Evolutionary conservation across 2,329 filamentous ascomycete genomes (phyloP).

Genomic region (Lasiodiplodia sp.): DNA sequence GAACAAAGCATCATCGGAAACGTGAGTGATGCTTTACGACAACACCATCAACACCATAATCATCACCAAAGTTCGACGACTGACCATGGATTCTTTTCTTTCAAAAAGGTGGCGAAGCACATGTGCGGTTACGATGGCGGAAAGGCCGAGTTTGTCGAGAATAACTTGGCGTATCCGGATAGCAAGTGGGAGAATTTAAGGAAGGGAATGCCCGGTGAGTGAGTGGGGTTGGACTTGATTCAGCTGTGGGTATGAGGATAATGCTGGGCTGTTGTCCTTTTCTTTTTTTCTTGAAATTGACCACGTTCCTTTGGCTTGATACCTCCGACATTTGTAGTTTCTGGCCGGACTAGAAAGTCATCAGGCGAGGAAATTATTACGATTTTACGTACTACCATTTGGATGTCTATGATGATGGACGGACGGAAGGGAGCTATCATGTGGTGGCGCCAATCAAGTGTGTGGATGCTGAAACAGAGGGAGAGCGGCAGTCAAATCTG

Average conservation of each 20-base stretch:
- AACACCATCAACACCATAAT: neutral
- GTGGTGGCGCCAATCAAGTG: neutral
- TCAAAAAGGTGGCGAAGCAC: conserved; percentile 42
- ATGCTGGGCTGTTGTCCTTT: neutral
- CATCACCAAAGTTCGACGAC: neutral
- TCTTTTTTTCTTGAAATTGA: neutral
- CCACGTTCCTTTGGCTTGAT: neutral
- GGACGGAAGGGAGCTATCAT: too few species aligned
- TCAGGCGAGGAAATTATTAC: neutral
- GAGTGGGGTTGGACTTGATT: neutral
- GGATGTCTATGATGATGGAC: neutral
- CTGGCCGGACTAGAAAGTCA: neutral
- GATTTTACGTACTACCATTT: neutral
- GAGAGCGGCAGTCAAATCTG: neutral
- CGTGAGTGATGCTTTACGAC: conserved; percentile 37
- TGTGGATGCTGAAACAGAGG: neutral
- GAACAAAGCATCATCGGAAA: conserved; percentile 67
- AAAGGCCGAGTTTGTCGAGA: conserved; percentile 56
- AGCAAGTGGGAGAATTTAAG: conserved; percentile 63
- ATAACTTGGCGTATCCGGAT: conserved; percentile 59
- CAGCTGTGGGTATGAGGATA: neutral
- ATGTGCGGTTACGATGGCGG: conserved; percentile 49
- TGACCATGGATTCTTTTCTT: conserved; percentile 10
- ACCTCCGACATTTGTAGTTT: neutral
- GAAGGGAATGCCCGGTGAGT: conserved; percentile 49